These are phyloP conservation scores for Xerocomus minutiporus DNA, from an alignment of 1,284 basidiomycete species.

Conservation along the genomic window DNA sequence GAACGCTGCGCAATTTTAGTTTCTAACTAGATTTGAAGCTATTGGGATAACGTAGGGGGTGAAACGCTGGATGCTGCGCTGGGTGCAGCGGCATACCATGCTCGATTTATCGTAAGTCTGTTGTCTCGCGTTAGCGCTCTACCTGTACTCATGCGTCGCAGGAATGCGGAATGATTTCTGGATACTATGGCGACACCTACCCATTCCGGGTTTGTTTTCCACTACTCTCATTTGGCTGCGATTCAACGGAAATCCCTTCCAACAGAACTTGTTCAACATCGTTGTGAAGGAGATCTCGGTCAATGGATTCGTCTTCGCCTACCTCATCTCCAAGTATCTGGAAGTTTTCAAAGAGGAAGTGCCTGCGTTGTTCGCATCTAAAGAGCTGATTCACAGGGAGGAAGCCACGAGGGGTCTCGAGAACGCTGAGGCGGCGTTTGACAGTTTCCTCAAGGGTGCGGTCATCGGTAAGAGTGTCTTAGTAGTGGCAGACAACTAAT, in stretches of 20 bases:
- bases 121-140: not conserved
- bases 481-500: not conserved
- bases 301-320: not conserved
- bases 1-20: not conserved
- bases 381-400: not conserved
- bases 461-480: conserved; percentile 4
- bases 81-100: not conserved
- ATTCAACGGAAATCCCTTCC: not conserved
- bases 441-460: not conserved
- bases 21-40: not conserved
- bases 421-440: not conserved
- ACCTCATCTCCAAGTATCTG: not conserved
- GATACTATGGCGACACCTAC: not conserved
- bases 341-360: not conserved
- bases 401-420: not conserved
- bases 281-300: not conserved
- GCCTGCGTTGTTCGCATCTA: not conserved
- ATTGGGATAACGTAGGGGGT: conserved; percentile 4
- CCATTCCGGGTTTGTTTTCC: conserved; percentile 2
- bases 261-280: conserved; percentile 1
- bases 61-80: not conserved
- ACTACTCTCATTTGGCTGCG: not conserved
- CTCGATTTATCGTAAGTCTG: conserved; percentile 1
- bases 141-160: not conserved
- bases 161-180: conserved; percentile 13